These are phyloP conservation scores for Microthyrium microscopicum DNA, from an alignment of 2,329 filamentous ascomycete genomes.

Conservation along the genomic window DNA sequence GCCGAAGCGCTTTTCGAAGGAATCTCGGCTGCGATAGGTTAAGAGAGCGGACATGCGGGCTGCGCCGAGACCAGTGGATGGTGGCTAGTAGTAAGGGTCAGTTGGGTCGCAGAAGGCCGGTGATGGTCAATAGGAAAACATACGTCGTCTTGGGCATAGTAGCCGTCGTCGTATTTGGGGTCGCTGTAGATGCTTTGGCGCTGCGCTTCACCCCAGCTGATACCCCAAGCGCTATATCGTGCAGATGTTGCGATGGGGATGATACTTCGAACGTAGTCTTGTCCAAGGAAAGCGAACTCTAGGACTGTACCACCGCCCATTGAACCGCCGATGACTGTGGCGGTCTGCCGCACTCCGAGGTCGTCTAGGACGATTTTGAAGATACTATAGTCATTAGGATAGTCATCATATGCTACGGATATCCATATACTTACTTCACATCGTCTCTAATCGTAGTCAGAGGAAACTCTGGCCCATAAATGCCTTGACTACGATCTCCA, in stretches of 20 bases:
- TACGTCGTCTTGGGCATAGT: conserved; percentile 40
- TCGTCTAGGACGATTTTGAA: conserved; percentile 70
- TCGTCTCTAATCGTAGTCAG: conserved; percentile 91
- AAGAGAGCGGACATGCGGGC: conserved; percentile 93
- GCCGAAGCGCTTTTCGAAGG: conserved; percentile 89
- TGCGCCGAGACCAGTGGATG: conserved; percentile 71
- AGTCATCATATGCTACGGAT: conserved; percentile 9
- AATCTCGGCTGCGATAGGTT: conserved; percentile 92
- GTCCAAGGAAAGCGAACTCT: conserved; percentile 83
- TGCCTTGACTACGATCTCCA: conserved; percentile 53
- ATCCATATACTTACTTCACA: conserved; percentile 66
- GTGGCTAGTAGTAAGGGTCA: conserved; percentile 43
- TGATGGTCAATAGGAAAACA: neutral
- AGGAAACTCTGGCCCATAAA: conserved; percentile 91
- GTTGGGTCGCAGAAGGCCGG: neutral
- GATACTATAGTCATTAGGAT: no score
- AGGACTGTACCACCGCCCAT: conserved; percentile 85
- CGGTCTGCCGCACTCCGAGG: conserved; percentile 60
- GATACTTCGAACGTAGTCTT: conserved; percentile 63
- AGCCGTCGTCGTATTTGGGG: conserved; percentile 95
- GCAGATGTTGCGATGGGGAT: conserved; percentile 76
- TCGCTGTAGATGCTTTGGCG: conserved; percentile 92
- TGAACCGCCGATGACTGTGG: conserved; percentile 65
- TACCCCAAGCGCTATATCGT: conserved; percentile 75
- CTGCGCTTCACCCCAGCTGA: conserved; percentile 81